Evolutionary conservation across 2,329 filamentous ascomycete species (phyloP).

Genomic region (Stagonosporopsis rhizophila): DNA sequence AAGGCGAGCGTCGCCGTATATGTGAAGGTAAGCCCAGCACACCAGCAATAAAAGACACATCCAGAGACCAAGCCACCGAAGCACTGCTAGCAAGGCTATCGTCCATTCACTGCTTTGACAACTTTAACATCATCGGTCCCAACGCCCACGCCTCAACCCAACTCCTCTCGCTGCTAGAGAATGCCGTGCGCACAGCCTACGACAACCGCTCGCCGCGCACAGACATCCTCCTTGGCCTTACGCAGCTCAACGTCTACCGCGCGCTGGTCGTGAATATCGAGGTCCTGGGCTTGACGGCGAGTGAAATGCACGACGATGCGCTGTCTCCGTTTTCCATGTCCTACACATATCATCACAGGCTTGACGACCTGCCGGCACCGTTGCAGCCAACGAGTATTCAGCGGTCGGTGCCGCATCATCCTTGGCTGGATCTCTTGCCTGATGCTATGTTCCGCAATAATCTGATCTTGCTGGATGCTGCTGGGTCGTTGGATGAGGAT

Average conservation of each 20-base stretch:
- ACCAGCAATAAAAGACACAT: neutral
- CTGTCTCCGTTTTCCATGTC: constrained; percentile 4
- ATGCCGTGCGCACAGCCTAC: neutral
- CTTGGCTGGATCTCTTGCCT: constrained; percentile 62
- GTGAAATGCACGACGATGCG: constrained; percentile 12
- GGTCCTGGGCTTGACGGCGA: constrained; percentile 8
- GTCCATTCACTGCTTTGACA: constrained; percentile 1
- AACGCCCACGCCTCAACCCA: neutral
- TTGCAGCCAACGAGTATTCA: constrained; percentile 61
- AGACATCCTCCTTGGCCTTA: constrained; percentile 5
- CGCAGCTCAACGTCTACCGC: constrained; percentile 12
- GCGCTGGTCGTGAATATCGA: constrained; percentile 8
- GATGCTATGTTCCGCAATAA: constrained; percentile 62
- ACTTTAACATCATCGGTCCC: constrained; percentile 2
- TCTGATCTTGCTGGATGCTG: constrained; percentile 46
- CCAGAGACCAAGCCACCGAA: neutral
- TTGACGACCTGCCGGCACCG: neutral
- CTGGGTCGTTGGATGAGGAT: constrained; percentile 5
- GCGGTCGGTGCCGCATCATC: constrained; percentile 59
- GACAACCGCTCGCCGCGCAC: neutral
- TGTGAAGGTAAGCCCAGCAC: neutral
- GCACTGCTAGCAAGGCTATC: neutral
- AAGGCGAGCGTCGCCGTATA: neutral
- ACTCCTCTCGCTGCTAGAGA: neutral
- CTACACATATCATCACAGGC: neutral